Percentiles rank a stretch among this genome's conserved stretches.
These are phyloP conservation scores for Madurella mycetomatis DNA, from an alignment of 2,329 filamentous ascomycete genomes.

Conservation along the genomic window DNA sequence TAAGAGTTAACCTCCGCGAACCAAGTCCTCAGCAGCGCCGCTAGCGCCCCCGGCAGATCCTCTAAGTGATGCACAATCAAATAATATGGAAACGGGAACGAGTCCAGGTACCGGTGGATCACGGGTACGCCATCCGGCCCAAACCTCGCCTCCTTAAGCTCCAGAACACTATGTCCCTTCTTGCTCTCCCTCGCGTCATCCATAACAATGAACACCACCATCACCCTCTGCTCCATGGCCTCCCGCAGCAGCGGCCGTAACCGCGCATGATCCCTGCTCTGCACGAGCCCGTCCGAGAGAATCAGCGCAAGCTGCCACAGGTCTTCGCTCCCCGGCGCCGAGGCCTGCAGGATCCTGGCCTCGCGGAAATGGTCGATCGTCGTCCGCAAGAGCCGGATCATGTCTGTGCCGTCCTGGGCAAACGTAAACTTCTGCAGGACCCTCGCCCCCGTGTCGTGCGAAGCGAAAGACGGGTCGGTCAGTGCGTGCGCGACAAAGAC, in stretches of 20 bases:
- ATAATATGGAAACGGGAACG: slow-evolving; percentile 96
- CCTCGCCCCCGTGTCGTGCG: slow-evolving; percentile 71
- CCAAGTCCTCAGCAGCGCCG: slow-evolving; percentile 89
- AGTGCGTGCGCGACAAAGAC: slow-evolving; percentile 85
- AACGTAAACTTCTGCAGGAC: slow-evolving; percentile 84
- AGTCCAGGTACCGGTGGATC: slow-evolving; percentile 88
- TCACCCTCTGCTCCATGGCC: slow-evolving; percentile 88
- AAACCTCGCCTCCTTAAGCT: slow-evolving; percentile 84
- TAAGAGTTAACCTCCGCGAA: slow-evolving; percentile 67
- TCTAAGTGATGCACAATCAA: slow-evolving; percentile 87
- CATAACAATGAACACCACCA: slow-evolving; percentile 97
- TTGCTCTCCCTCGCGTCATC: slow-evolving; percentile 58
- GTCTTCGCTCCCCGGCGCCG: slow-evolving; percentile 54
- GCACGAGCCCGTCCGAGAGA: slow-evolving; percentile 89
- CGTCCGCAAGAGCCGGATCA: slow-evolving; percentile 69
- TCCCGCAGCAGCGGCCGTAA: slow-evolving; percentile 79
- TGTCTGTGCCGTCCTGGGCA: slow-evolving; percentile 78
- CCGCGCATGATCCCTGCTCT: slow-evolving; percentile 71
- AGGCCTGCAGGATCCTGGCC: slow-evolving; percentile 39
- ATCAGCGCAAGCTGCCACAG: slow-evolving; percentile 95
- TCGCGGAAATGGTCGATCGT: slow-evolving; percentile 78
- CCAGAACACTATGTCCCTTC: slow-evolving; percentile 66
- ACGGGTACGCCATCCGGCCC: slow-evolving; percentile 60
- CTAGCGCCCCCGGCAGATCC: slow-evolving; percentile 84
- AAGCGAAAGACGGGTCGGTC: slow-evolving; percentile 72